Evolutionary conservation across 192 early-diverging fungal genomes (phyloP), one percentile per base, ranked within the genome.

Genomic region (Mortierella hygrophila): DNA sequence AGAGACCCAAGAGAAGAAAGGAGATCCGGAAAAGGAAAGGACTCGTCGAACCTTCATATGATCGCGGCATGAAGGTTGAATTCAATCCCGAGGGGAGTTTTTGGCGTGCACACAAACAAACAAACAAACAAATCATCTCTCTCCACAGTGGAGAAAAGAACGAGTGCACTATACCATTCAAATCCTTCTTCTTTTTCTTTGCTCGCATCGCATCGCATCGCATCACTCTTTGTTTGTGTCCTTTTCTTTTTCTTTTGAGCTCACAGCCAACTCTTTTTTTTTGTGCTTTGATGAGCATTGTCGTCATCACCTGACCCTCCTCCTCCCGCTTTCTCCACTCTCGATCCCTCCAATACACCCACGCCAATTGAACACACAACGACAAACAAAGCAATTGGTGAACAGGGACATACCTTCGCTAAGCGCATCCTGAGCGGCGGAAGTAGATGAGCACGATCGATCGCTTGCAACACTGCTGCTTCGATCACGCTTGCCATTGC

Each of bases 381-480:
- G 32, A 29, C n/a, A 32, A 3, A 46, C 44, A 46, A 46, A 46
- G 29, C 37, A 37, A 18, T 16, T 46, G 70, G 23, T 41, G 40
- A 35, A 40, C 1, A 16, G 63, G n/a, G 1, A 46, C 69, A 65
- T 75, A 85, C 83, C 83, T 85, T 85, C 83, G 21, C 78, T 75
- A 49, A 60, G 26, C 8, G 60, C 57, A 20, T 73, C 75, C 57
- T 74, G 57, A 18, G 69, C 23, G 0, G 83, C 20, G 40, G 65
- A 23, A 42, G 68, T 32, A 32, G 60, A 65, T 15, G 60, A 65
- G 60, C 29, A 57, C 0, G 83, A 80, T 57, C 68, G 75, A 52
- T 86, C 84, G 23, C 84, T 86, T 35, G 69, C 46, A 13, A 83
- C 77, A 32, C 79, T 80, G 65, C 29, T 70, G 49, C 84, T 81